These are phyloP conservation scores for Euphorbia celastroides DNA, from an alignment of 441 rosid species.

Conservation along the genomic window DNA sequence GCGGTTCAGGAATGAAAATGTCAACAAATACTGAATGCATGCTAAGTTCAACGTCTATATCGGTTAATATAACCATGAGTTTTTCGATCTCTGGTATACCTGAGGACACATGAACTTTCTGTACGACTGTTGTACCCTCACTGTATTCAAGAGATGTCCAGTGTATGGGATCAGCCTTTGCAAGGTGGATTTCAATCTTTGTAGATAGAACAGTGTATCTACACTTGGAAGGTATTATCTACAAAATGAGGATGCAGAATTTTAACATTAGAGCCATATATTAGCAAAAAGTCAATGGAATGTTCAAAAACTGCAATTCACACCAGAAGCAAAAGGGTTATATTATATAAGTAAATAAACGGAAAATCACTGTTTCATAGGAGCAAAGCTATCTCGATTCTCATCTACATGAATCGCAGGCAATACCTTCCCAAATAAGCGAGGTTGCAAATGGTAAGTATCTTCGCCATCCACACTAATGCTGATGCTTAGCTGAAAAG, in stretches of 20 bases:
- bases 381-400: background rate
- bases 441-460: constrained; percentile 67
- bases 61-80: background rate
- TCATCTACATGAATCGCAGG: constrained; percentile 13
- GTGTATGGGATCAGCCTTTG: constrained; percentile 51
- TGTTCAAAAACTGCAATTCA: background rate
- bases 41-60: background rate
- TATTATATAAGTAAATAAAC: constrained; percentile 2
- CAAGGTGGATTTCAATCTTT: constrained; percentile 60
- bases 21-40: background rate
- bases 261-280: background rate
- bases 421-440: constrained; percentile 85
- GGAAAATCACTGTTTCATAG: background rate
- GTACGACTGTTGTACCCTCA: constrained; percentile 30
- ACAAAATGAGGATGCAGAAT: background rate
- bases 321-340: background rate
- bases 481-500: constrained; percentile 66
- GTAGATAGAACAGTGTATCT: constrained; percentile 47
- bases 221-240: constrained; percentile 61
- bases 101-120: constrained; percentile 30
- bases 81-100: constrained; percentile 28
- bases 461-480: constrained; percentile 69
- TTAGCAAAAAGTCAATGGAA: background rate
- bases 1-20: background rate
- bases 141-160: constrained; percentile 63